Percentiles rank a stretch among this genome's conserved stretches.
phyloP scores from a whole-genome alignment of 768 basidiomycete species.

The Russula olivacea region DNA sequence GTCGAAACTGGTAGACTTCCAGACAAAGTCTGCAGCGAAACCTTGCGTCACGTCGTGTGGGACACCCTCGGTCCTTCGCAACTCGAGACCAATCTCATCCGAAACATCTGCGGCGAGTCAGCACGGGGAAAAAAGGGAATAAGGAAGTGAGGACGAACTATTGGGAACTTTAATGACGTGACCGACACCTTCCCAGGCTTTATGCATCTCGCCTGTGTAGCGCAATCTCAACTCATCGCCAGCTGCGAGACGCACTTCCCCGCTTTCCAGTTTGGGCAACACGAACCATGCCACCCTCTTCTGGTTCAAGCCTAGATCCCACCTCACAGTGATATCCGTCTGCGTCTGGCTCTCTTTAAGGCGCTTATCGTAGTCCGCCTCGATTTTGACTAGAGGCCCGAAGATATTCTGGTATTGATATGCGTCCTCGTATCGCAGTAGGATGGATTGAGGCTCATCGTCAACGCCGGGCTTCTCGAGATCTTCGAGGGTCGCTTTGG shows the following conservation, averaged over 20 bases:
- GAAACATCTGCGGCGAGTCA: constrained; percentile 69
- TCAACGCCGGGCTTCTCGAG: constrained; percentile 96
- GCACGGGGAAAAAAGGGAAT: constrained; percentile 7
- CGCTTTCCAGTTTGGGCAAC: constrained; percentile 94
- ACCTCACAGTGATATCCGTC: constrained; percentile 90
- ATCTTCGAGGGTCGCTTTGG: constrained; percentile 90
- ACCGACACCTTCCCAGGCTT: constrained; percentile 94
- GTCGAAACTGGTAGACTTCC: constrained; percentile 99
- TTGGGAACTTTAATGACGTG: constrained; percentile 99
- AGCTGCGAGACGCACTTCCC: constrained; percentile 93
- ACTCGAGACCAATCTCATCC: constrained; percentile 94
- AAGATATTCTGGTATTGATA: constrained; percentile 99
- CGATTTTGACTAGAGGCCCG: constrained; percentile 98
- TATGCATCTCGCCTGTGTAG: constrained; percentile 84
- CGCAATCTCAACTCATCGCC: constrained; percentile 91
- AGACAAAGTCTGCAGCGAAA: constrained; percentile 97
- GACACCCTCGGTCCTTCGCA: constrained; percentile 85
- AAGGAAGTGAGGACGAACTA: constrained; percentile 49
- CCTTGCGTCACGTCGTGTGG: constrained; percentile 92
- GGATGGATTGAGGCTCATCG: constrained; percentile 91
- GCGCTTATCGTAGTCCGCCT: constrained; percentile 97
- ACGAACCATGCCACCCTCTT: constrained; percentile 98
- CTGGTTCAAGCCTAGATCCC: constrained; percentile 98
- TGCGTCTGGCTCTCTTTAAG: constrained; percentile 99
- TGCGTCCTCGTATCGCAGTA: constrained; percentile 92